A percentile compares a stretch with the other conserved stretches of the same genome.
Evolutionary conservation across 768 basidiomycete genomes (phyloP).

Genomic region (Tricholoma sp.): DNA sequence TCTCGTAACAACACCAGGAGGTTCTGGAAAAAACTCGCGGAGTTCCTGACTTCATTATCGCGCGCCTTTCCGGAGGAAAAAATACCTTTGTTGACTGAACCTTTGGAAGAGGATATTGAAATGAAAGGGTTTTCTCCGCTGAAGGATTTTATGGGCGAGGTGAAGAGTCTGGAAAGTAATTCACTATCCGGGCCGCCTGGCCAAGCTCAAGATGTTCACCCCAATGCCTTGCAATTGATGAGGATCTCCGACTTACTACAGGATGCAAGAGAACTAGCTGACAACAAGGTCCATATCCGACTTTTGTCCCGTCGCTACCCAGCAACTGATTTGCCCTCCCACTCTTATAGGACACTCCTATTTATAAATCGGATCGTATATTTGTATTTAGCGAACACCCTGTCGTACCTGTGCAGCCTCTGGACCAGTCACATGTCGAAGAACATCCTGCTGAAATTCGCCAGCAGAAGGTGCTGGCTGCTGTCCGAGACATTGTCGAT

Average conservation of each 20-base stretch:
- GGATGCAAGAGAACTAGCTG: constrained; percentile 60
- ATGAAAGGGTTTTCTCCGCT: constrained; percentile 86
- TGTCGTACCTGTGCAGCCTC: constrained; percentile 9
- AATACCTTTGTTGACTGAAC: constrained; percentile 51
- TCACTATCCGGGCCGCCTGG: constrained; percentile 14
- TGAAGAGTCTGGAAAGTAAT: constrained; percentile 17
- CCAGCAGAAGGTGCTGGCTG: constrained; percentile 19
- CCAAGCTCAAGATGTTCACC: constrained; percentile 49
- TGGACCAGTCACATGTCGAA: neutral
- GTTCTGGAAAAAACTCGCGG: constrained; percentile 73
- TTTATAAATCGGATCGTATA: constrained; percentile 12
- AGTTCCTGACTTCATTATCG: constrained; percentile 58
- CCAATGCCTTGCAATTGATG: constrained; percentile 96
- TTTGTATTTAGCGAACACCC: neutral
- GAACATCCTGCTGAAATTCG: constrained; percentile 6
- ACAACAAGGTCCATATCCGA: constrained; percentile 45
- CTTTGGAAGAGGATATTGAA: constrained; percentile 89
- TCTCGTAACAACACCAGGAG: constrained; percentile 26
- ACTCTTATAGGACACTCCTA: constrained; percentile 33
- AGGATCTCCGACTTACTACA: constrained; percentile 79
- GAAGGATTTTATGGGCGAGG: constrained; percentile 49
- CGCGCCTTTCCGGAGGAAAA: constrained; percentile 62
- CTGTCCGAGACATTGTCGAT: constrained; percentile 19
- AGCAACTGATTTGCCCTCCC: neutral
- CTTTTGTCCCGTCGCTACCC: neutral